These are phyloP conservation scores for Leccinum griseonigrum DNA, from an alignment of 1,284 basidiomycete species.

Conservation along the genomic window DNA sequence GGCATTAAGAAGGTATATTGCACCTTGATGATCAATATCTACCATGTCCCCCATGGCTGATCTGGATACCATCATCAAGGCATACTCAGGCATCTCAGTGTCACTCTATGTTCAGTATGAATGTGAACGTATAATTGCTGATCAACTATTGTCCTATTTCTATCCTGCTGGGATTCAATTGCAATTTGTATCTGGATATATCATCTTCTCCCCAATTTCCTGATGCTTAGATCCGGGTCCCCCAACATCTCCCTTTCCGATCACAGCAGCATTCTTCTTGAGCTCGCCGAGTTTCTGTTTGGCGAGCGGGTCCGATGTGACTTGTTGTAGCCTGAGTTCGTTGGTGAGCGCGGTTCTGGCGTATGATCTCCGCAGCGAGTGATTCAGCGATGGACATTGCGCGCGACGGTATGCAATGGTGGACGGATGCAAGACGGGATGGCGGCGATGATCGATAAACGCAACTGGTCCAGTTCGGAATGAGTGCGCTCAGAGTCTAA, in stretches of 20 bases:
- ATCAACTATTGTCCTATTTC: too few relatives aligned
- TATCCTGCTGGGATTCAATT: too few relatives aligned
- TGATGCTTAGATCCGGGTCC: constrained; percentile 1
- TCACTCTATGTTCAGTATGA: too few relatives aligned
- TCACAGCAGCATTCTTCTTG: constrained; percentile 49
- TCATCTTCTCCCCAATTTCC: too few relatives aligned
- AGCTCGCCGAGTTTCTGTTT: constrained; percentile 70
- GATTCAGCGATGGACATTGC: constrained; percentile 36
- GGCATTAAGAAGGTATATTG: too few relatives aligned
- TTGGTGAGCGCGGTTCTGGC: constrained; percentile 53
- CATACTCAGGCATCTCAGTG: too few relatives aligned
- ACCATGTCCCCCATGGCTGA: too few relatives aligned
- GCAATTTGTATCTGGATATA: too few relatives aligned
- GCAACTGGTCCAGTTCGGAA: not conserved
- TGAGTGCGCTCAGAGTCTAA: too few relatives aligned
- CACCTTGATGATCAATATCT: too few relatives aligned
- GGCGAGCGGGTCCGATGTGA: constrained; percentile 47
- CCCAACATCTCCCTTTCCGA: constrained; percentile 36
- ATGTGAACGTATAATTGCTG: too few relatives aligned
- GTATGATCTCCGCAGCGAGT: constrained; percentile 49
- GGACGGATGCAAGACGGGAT: constrained; percentile 3
- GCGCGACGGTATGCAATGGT: constrained; percentile 7
- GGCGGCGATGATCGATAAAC: constrained; percentile 25
- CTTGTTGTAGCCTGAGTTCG: constrained; percentile 53
- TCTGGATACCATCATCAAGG: too few relatives aligned